These are phyloP conservation scores for Fusarium sororula DNA, from an alignment of 2,329 filamentous ascomycete genomes.

Conservation along the genomic window DNA sequence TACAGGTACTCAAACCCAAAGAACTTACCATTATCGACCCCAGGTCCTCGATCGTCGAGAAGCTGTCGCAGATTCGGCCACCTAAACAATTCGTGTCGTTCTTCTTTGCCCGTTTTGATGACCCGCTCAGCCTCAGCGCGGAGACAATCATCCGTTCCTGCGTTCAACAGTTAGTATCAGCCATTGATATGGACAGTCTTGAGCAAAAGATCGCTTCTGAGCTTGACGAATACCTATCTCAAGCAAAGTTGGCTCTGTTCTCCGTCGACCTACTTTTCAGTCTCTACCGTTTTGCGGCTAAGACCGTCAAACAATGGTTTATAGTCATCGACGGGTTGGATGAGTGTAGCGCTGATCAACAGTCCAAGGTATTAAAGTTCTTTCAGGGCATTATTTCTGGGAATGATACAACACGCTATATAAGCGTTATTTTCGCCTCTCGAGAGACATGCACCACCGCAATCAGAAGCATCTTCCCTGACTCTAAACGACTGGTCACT, in stretches of 20 bases:
- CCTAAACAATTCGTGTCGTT: not conserved
- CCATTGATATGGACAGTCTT: not conserved
- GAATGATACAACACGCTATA: fast-evolving
- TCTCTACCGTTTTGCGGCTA: fast-evolving
- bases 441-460: not conserved
- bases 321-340: not conserved
- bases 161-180: not conserved
- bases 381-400: fast-evolving
- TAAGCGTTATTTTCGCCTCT: not conserved
- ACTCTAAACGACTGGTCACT: fast-evolving
- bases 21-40: fast-evolving
- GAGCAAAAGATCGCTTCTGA: no score
- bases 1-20: fast-evolving
- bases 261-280: fast-evolving
- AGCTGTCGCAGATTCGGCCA: not conserved
- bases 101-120: not conserved
- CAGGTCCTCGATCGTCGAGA: not conserved
- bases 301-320: not conserved
- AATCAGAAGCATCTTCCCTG: not conserved
- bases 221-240: not conserved
- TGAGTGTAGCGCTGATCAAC: not conserved
- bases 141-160: not conserved
- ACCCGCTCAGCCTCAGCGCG: fast-evolving
- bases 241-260: not conserved
- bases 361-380: not conserved